phyloP scores from a whole-genome alignment of 805 yeast genomes.

The Barnettozyma pratensis region DNA sequence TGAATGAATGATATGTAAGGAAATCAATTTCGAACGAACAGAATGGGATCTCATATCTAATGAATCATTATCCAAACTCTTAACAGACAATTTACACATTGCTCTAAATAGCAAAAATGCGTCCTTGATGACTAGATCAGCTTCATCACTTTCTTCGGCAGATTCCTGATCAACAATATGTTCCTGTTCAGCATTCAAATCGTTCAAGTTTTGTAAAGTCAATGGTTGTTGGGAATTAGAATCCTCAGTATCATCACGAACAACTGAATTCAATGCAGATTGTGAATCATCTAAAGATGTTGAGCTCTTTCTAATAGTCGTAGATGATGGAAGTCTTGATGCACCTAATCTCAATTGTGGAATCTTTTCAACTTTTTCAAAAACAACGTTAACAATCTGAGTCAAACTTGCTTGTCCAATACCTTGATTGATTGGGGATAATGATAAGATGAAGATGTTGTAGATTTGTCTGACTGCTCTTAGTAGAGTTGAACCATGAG shows the following conservation, averaged over 20 bases:
- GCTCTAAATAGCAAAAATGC: constrained; percentile 92
- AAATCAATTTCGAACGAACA: constrained; percentile 83
- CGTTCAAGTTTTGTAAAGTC: constrained; percentile 58
- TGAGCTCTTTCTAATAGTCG: constrained; percentile 14
- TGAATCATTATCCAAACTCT: constrained; percentile 69
- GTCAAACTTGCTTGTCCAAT: constrained; percentile 94
- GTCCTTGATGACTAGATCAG: constrained; percentile 75
- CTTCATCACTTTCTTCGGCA: constrained; percentile 44
- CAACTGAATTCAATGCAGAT: not conserved
- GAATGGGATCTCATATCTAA: constrained; percentile 88
- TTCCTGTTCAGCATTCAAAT: constrained; percentile 50
- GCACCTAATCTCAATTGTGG: constrained; percentile 9
- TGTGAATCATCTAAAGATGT: constrained; percentile 6
- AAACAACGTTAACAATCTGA: constrained; percentile 82
- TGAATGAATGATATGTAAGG: constrained; percentile 83
- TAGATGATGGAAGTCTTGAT: constrained; percentile 5
- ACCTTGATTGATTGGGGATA: constrained; percentile 79
- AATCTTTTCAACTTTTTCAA: constrained; percentile 57
- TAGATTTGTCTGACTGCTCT: constrained; percentile 92
- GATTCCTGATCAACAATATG: constrained; percentile 43
- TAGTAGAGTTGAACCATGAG: constrained; percentile 84
- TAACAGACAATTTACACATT: constrained; percentile 88
- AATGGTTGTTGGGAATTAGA: constrained; percentile 36
- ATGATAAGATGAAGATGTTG: constrained; percentile 82
- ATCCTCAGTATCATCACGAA: constrained; percentile 14